Percentiles rank a stretch among this genome's conserved stretches.
Conservation (phyloP, 1,284 basidiomycete genomes). For the Phenoliferia sp. region DNA sequence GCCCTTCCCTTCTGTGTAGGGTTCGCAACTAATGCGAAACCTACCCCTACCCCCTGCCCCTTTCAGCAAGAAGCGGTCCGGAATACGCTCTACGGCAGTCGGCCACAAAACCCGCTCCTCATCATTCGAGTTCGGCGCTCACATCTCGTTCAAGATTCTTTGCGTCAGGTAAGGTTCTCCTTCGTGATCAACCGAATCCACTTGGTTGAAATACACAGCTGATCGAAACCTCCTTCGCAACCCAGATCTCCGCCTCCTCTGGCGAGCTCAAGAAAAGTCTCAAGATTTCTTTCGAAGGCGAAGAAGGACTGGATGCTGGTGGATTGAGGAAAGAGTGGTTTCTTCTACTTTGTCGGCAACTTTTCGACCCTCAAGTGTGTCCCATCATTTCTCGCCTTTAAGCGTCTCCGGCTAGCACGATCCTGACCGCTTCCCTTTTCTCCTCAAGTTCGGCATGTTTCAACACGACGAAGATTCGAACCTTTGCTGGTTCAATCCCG, state of each 20-base stretch:
- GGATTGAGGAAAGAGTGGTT: constrained; percentile 38
- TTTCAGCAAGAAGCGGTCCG: constrained; percentile 21
- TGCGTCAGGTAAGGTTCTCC: constrained; percentile 21
- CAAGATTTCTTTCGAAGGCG: constrained; percentile 33
- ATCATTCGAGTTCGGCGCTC: constrained; percentile 28
- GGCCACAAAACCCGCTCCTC: constrained; percentile 27
- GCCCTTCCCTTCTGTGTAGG: no score
- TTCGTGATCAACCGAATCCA: neutral
- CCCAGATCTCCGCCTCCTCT: constrained; percentile 29
- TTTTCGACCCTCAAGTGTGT: constrained; percentile 28
- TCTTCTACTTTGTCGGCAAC: constrained; percentile 32
- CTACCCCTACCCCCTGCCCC: neutral
- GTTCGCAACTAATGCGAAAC: no score
- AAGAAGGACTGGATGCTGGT: constrained; percentile 36
- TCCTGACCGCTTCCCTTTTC: neutral
- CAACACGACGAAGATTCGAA: constrained; percentile 24
- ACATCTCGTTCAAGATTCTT: constrained; percentile 33
- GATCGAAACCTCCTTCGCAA: neutral
- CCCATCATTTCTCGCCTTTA: no score
- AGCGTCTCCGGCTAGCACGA: no score
- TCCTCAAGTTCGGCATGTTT: constrained; percentile 34
- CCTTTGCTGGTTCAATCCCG: constrained; percentile 37
- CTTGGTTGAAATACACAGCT: neutral
- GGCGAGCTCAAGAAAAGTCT: constrained; percentile 33
- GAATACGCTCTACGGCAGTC: constrained; percentile 17